These are phyloP conservation scores for Lentinus polychrous DNA, from an alignment of 1,284 basidiomycete species.

Conservation along the genomic window DNA sequence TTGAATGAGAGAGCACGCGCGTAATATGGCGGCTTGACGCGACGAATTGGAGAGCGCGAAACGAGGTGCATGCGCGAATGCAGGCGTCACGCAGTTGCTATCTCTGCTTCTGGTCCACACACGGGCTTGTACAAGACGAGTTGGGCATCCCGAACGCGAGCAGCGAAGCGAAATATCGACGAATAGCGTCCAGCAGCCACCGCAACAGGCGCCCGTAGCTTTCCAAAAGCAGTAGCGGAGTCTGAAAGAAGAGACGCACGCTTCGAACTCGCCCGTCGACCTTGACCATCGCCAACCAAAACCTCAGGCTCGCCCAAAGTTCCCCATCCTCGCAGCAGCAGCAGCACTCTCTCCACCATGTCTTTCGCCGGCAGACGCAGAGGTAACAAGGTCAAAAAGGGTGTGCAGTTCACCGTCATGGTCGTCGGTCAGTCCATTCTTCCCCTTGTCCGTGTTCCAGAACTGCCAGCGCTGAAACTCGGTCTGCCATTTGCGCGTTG, in stretches of 20 bases:
- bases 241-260: slow-evolving; percentile 10
- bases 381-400: slow-evolving; percentile 96
- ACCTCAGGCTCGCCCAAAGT: slow-evolving; percentile 17
- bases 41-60: too few relatives aligned
- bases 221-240: slow-evolving; percentile 8
- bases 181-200: too few relatives aligned
- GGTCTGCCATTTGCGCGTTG: slow-evolving; percentile 13
- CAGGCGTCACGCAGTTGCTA: neutral
- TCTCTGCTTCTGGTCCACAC: neutral
- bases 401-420: slow-evolving; percentile 73
- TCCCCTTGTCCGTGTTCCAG: slow-evolving; percentile 13
- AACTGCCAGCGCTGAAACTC: slow-evolving; percentile 7
- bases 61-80: too few relatives aligned
- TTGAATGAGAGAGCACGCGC: neutral
- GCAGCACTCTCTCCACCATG: slow-evolving; percentile 42
- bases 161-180: neutral
- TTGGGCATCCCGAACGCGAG: neutral
- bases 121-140: neutral
- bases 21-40: too few relatives aligned
- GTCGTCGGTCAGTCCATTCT: slow-evolving; percentile 64
- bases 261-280: slow-evolving; percentile 2
- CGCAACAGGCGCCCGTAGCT: too few relatives aligned
- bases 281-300: slow-evolving; percentile 5
- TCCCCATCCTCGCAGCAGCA: slow-evolving; percentile 17
- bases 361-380: slow-evolving; percentile 81